These are phyloP conservation scores for Penicillium argentinense DNA, from an alignment of 495 filamentous ascomycete genomes.

Conservation along the genomic window DNA sequence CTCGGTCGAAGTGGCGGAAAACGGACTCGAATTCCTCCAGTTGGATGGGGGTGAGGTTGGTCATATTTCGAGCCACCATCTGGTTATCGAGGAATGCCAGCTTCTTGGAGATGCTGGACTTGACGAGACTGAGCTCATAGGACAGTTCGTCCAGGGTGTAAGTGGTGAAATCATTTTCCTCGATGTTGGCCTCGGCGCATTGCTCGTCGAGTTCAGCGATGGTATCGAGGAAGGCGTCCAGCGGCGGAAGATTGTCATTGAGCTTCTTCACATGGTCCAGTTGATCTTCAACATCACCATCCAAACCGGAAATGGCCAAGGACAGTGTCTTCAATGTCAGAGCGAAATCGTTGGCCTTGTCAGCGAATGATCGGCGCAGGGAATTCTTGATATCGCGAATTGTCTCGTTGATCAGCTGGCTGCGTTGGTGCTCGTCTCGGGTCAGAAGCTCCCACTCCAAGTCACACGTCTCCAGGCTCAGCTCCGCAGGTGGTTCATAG, in stretches of 20 bases:
- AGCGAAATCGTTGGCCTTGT: slow-evolving; percentile 97
- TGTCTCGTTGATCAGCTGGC: slow-evolving; percentile 94
- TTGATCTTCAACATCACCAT: slow-evolving; percentile 95
- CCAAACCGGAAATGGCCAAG: slow-evolving; percentile 86
- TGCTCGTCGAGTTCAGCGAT: slow-evolving; percentile 81
- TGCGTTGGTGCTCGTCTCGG: slow-evolving; percentile 77
- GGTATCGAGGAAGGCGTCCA: slow-evolving; percentile 82
- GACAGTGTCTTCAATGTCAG: slow-evolving; percentile 90
- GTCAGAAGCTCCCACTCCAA: slow-evolving; percentile 76
- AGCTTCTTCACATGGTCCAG: slow-evolving; percentile 78
- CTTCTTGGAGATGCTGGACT: slow-evolving; percentile 89
- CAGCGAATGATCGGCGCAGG: slow-evolving; percentile 87
- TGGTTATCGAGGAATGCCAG: slow-evolving; percentile 96
- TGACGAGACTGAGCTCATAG: slow-evolving; percentile 91
- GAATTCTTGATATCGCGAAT: slow-evolving; percentile 97
- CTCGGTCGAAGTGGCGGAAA: slow-evolving; percentile 96
- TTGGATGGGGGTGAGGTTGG: slow-evolving; percentile 95
- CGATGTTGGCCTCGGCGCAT: slow-evolving; percentile 94
- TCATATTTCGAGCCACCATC: slow-evolving; percentile 96
- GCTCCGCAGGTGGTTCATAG: slow-evolving; percentile 82
- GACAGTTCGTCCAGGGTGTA: slow-evolving; percentile 94
- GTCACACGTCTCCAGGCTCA: slow-evolving; percentile 78
- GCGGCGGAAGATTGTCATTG: slow-evolving; percentile 75
- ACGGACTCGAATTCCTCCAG: slow-evolving; percentile 97
- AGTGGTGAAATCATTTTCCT: slow-evolving; percentile 98